Conservation (phyloP, 2,329 filamentous ascomycete genomes). For the Ophiostoma ulmi region DNA sequence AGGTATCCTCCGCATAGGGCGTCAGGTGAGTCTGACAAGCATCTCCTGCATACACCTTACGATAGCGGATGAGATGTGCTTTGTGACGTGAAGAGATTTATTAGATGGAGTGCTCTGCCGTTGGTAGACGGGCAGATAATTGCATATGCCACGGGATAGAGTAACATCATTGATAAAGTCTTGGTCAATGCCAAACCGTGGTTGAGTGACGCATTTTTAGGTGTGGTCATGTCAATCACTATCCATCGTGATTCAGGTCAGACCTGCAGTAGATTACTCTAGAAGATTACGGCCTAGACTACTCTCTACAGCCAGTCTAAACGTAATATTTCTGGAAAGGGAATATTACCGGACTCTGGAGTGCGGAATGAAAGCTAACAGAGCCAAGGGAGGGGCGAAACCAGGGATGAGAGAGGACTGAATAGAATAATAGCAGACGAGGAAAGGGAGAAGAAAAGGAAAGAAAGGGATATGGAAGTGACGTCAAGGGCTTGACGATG, state of each 20-base stretch:
- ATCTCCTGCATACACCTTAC: neutral
- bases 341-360: neutral
- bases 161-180: too few species aligned
- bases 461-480: neutral
- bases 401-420: neutral
- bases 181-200: neutral
- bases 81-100: neutral
- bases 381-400: neutral
- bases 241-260: slow-evolving; percentile 1
- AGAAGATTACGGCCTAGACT: neutral
- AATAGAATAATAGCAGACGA: too few species aligned
- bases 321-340: neutral
- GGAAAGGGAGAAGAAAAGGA: neutral
- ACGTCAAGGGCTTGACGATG: too few species aligned
- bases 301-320: neutral
- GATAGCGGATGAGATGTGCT: neutral
- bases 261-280: neutral
- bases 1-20: neutral
- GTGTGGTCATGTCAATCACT: neutral
- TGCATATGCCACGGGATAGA: too few species aligned
- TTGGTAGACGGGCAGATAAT: too few species aligned
- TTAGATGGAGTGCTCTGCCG: neutral
- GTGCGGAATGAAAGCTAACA: neutral
- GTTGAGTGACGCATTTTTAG: neutral
- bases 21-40: neutral